Conservation (phyloP, 768 basidiomycete species). For the Gloeopeniophorella convolvens region DNA sequence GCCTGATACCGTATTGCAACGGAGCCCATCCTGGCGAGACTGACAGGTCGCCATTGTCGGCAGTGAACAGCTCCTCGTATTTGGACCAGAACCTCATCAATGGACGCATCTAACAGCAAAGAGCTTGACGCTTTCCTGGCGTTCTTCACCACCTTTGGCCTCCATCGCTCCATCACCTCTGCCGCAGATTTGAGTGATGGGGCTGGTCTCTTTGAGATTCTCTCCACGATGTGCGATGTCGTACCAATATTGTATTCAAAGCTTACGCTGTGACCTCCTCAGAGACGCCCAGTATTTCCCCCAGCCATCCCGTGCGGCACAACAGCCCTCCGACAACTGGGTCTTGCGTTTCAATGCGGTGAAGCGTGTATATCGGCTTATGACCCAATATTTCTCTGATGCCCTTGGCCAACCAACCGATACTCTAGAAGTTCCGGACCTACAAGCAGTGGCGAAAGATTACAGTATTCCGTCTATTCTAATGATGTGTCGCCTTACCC, state of each 20-base stretch:
- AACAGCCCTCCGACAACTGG: constrained; percentile 80
- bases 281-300: constrained; percentile 81
- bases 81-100: neutral
- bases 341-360: constrained; percentile 77
- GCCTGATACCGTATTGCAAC: too few relatives aligned
- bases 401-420: constrained; percentile 74
- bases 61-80: neutral
- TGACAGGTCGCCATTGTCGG: neutral
- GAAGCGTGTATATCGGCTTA: constrained; percentile 79
- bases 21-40: too few relatives aligned
- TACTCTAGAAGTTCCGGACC: constrained; percentile 78
- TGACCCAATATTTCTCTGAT: constrained; percentile 84
- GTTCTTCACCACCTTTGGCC: constrained; percentile 70
- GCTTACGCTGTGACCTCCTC: constrained; percentile 15
- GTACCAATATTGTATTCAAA: neutral
- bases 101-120: constrained; percentile 38
- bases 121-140: constrained; percentile 78
- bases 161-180: constrained; percentile 54
- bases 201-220: constrained; percentile 64
- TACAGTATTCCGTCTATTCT: constrained; percentile 58
- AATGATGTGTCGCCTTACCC: constrained; percentile 70
- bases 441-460: constrained; percentile 81
- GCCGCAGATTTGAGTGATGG: constrained; percentile 77
- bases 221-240: constrained; percentile 62
- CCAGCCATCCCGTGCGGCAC: constrained; percentile 47